Conservation (phyloP, 1,284 basidiomycete species). For the Microstroma glucosiphilum region DNA sequence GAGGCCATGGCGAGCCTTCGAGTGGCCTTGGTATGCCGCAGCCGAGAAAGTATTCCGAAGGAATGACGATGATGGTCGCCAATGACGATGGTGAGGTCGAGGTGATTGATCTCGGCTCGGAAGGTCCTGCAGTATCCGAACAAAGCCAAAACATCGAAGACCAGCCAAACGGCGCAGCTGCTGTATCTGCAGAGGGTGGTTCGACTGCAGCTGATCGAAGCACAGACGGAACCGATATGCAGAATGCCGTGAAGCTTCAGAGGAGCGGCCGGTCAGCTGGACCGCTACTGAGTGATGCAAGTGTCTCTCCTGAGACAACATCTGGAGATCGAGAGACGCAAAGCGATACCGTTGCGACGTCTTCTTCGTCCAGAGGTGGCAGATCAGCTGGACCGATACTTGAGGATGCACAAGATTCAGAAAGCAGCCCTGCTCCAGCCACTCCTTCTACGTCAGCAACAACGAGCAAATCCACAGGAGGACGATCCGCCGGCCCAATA, state of each 20-base stretch:
- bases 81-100: constrained; percentile 13
- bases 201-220: neutral
- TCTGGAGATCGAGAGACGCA: neutral
- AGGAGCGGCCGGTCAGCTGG: neutral
- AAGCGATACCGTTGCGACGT: neutral
- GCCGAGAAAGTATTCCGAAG: neutral
- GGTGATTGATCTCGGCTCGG: neutral
- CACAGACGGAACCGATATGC: neutral
- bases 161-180: neutral
- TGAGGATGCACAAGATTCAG: neutral
- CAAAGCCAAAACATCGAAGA: neutral
- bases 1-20: no score
- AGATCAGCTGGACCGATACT: neutral
- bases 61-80: constrained; percentile 12
- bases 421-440: neutral
- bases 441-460: neutral
- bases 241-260: neutral
- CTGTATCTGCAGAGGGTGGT: neutral
- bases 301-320: neutral
- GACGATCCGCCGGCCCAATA: neutral
- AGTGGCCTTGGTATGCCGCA: no score
- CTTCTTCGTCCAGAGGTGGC: neutral
- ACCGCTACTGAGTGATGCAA: neutral
- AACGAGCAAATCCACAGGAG: neutral
- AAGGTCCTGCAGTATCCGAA: neutral